These are phyloP conservation scores for Aspergillus ochraceus DNA, from an alignment of 2,329 filamentous ascomycete genomes.

Conservation along the genomic window DNA sequence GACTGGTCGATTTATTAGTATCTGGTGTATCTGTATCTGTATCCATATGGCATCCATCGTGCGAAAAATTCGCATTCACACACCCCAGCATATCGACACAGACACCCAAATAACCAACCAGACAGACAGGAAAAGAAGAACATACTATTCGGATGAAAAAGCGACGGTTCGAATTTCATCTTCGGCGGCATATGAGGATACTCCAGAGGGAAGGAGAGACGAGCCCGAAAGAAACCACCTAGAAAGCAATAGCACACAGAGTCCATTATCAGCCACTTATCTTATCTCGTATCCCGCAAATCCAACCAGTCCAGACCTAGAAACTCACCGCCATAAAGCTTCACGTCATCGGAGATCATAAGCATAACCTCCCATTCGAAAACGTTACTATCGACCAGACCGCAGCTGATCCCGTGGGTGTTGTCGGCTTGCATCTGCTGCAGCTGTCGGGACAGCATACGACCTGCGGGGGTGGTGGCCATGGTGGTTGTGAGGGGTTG, in stretches of 20 bases:
- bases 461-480: constrained; percentile 46
- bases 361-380: constrained; percentile 99
- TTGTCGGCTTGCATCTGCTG: constrained; percentile 93
- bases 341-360: constrained; percentile 94
- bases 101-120: neutral
- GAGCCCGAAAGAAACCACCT: constrained; percentile 92
- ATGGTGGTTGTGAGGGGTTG: constrained; percentile 24
- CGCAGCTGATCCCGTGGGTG: constrained; percentile 91
- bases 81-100: too few relatives aligned
- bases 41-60: neutral
- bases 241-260: neutral
- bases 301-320: too few relatives aligned
- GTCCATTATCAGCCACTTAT: too few relatives aligned
- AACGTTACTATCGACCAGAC: constrained; percentile 79
- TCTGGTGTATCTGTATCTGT: neutral
- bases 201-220: constrained; percentile 76
- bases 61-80: too few relatives aligned
- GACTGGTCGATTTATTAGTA: constrained; percentile 48
- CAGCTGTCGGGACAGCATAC: constrained; percentile 79
- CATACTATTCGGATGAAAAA: constrained; percentile 89
- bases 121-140: neutral
- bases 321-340: constrained; percentile 80
- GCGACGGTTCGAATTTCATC: constrained; percentile 79
- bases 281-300: too few relatives aligned
- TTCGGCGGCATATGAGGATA: constrained; percentile 88